Conservation (phyloP, 768 basidiomycete genomes). For the Omphalotus guepiniiformis region DNA sequence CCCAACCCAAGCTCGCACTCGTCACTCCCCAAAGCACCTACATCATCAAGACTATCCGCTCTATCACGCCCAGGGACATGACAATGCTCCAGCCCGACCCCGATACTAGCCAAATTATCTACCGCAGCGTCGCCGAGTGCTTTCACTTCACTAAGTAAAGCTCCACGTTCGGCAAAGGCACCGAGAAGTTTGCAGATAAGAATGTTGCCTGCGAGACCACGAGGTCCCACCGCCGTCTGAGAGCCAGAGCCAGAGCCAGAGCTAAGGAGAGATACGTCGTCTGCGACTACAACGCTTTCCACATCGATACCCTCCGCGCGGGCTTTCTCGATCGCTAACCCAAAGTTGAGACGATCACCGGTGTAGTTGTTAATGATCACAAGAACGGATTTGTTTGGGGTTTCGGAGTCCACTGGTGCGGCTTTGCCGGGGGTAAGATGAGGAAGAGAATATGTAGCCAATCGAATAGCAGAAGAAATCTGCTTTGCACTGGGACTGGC, state of each 20-base stretch:
- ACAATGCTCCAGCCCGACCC: slow-evolving; percentile 49
- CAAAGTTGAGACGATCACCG: slow-evolving; percentile 56
- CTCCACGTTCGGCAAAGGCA: slow-evolving; percentile 40
- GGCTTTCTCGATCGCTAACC: slow-evolving; percentile 52
- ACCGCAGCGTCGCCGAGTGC: slow-evolving; percentile 31
- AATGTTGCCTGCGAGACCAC: slow-evolving; percentile 44
- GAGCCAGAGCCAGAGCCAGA: slow-evolving; percentile 16
- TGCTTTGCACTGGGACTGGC: slow-evolving; percentile 60
- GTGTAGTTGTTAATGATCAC: slow-evolving; percentile 46
- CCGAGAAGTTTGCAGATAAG: slow-evolving; percentile 56
- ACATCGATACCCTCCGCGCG: slow-evolving; percentile 32
- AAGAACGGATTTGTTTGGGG: slow-evolving; percentile 27
- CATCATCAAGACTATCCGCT: slow-evolving; percentile 1
- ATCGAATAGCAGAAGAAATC: slow-evolving; percentile 43
- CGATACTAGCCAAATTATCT: slow-evolving; percentile 28
- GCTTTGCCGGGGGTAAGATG: slow-evolving; percentile 12
- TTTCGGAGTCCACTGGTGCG: not conserved
- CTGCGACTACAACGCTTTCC: slow-evolving; percentile 47
- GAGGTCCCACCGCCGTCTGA: slow-evolving; percentile 38
- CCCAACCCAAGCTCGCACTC: slow-evolving; percentile 50
- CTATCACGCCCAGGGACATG: slow-evolving; percentile 45
- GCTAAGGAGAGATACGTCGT: slow-evolving; percentile 46
- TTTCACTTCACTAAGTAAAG: slow-evolving; percentile 28
- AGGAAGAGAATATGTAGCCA: slow-evolving; percentile 33
- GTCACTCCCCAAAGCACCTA: slow-evolving; percentile 15